Percentiles rank a stretch among this genome's conserved stretches.
Evolutionary conservation across 768 basidiomycete genomes (phyloP).

Genomic region (Tephrocybe sp.): DNA sequence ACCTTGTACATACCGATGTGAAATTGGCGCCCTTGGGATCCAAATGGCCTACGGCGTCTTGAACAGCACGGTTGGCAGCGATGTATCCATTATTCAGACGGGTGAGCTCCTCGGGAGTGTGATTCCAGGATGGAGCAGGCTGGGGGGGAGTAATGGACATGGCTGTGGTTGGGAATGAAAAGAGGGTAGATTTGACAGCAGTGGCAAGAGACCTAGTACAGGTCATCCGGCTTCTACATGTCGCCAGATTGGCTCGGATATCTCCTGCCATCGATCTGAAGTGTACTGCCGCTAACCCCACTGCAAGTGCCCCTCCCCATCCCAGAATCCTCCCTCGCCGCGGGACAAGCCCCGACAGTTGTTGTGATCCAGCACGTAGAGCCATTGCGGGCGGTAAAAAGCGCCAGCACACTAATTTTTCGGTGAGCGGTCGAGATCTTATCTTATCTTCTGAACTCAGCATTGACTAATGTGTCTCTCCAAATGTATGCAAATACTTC

Average conservation of each 20-base stretch:
- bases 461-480: no score
- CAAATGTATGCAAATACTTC: no score
- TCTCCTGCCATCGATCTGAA: constrained; percentile 41
- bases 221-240: constrained; percentile 16
- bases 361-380: constrained; percentile 27
- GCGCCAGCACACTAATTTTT: constrained; percentile 11
- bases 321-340: constrained; percentile 26
- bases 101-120: constrained; percentile 60
- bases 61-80: constrained; percentile 49
- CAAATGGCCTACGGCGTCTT: constrained; percentile 62
- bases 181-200: constrained; percentile 24
- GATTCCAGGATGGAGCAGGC: constrained; percentile 63
- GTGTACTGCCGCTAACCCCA: constrained; percentile 38
- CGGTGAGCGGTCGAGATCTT: constrained; percentile 18
- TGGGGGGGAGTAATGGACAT: constrained; percentile 65
- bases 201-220: constrained; percentile 28
- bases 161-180: constrained; percentile 28
- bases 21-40: constrained; percentile 60
- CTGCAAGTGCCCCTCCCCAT: constrained; percentile 41
- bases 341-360: constrained; percentile 22
- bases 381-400: constrained; percentile 22
- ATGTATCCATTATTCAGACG: constrained; percentile 59
- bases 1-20: constrained; percentile 51
- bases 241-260: constrained; percentile 34
- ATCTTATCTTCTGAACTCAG: constrained; percentile 28